Percentiles rank a stretch among this genome's conserved stretches.
These are phyloP conservation scores for Ajuga chamaepitys DNA, from an alignment of 257 asterid genomes.

Conservation along the genomic window DNA sequence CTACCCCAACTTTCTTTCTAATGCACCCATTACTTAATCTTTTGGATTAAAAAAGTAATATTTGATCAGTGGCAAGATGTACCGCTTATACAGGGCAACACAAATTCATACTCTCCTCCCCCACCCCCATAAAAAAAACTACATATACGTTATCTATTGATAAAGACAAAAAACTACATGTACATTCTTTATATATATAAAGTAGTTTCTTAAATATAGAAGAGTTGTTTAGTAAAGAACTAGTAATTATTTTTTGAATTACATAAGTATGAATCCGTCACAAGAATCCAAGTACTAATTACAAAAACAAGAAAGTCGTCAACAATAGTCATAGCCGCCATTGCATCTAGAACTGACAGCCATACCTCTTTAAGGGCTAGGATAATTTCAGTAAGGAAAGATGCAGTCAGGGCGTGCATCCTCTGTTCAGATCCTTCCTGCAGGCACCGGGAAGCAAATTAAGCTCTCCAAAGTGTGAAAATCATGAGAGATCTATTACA, in stretches of 20 bases:
- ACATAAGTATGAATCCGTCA: no score
- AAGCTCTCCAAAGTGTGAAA: neutral
- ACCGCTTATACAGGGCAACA: no score
- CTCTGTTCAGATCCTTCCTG: slow-evolving; percentile 64
- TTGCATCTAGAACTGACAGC: neutral
- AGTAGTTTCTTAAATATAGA: no score
- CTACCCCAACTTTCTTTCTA: no score
- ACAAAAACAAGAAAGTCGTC: neutral
- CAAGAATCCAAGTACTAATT: slow-evolving; percentile 7
- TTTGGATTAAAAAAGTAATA: neutral
- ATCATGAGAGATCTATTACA: neutral
- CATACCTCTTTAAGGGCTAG: slow-evolving; percentile 89
- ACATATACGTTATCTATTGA: no score
- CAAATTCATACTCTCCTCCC: no score
- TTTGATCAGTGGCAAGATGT: no score
- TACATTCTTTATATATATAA: no score
- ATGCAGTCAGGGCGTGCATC: slow-evolving; percentile 42
- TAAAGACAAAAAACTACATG: no score
- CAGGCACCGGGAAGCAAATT: slow-evolving; percentile 15
- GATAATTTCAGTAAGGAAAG: slow-evolving; percentile 83
- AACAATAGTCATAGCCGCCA: neutral
- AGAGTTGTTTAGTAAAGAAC: no score
- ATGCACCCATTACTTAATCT: neutral
- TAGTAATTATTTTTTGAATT: no score
- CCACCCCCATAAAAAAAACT: no score